Evolutionary conservation across 768 basidiomycete genomes (phyloP).

Genomic region (Leucocoprinus sp.): DNA sequence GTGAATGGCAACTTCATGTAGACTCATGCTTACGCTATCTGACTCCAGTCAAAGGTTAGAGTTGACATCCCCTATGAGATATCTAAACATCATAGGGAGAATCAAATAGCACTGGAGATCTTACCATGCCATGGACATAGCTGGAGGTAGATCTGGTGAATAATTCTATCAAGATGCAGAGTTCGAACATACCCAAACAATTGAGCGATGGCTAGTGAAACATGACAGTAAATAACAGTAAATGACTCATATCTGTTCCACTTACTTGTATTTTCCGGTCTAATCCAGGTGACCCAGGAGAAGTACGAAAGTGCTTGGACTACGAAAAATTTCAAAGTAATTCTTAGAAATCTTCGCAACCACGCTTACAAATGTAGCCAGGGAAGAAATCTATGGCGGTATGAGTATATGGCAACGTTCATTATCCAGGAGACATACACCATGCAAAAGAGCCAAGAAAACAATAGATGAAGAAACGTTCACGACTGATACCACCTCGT

Average conservation of each 20-base stretch:
- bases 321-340: slow-evolving; percentile 13
- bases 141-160: slow-evolving; percentile 13
- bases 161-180: background rate
- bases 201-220: slow-evolving; percentile 30
- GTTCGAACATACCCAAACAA: slow-evolving; percentile 33
- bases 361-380: slow-evolving; percentile 31
- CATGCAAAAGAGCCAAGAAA: slow-evolving; percentile 49
- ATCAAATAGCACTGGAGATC: slow-evolving; percentile 8
- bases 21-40: slow-evolving; percentile 41
- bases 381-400: slow-evolving; percentile 29
- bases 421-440: slow-evolving; percentile 35
- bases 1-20: background rate
- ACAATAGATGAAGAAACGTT: slow-evolving; percentile 60
- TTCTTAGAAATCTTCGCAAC: background rate
- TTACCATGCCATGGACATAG: slow-evolving; percentile 39
- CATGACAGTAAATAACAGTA: background rate
- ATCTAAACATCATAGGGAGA: slow-evolving; percentile 12
- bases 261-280: slow-evolving; percentile 38
- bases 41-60: slow-evolving; percentile 45
- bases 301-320: slow-evolving; percentile 47
- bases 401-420: slow-evolving; percentile 10
- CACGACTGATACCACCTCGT: slow-evolving; percentile 55
- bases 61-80: slow-evolving; percentile 32
- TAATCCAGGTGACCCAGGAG: slow-evolving; percentile 52
- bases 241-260: background rate